These are phyloP conservation scores for Xylaria sp. DNA, from an alignment of 2,329 filamentous ascomycete species.

Conservation along the genomic window DNA sequence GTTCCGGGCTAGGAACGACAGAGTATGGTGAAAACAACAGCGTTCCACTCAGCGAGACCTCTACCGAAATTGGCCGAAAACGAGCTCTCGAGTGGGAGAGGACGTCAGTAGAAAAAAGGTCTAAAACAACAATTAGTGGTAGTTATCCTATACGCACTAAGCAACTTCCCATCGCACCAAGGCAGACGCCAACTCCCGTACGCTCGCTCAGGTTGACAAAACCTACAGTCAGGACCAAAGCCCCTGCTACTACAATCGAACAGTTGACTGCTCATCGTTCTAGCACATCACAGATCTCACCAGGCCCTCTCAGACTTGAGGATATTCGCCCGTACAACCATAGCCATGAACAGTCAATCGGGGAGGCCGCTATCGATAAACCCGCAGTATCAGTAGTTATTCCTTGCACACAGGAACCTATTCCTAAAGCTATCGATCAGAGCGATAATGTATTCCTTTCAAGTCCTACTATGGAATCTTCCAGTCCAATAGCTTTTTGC, in stretches of 20 bases:
- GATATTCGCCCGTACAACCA: not conserved
- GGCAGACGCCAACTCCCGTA: constrained; percentile 36
- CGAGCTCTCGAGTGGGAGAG: constrained; percentile 11
- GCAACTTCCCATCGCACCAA: constrained; percentile 26
- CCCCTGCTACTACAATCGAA: constrained; percentile 34
- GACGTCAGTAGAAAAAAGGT: constrained; percentile 19
- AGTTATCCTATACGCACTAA: constrained; percentile 23
- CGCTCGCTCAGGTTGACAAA: constrained; percentile 42
- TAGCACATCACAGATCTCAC: not conserved
- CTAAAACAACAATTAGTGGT: constrained; percentile 15
- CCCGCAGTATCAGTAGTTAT: not conserved
- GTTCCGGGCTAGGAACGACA: not conserved
- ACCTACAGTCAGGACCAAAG: constrained; percentile 16
- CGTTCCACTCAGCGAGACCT: not conserved
- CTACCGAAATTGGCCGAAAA: constrained; percentile 13
- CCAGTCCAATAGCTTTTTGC: not conserved
- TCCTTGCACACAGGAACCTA: not conserved
- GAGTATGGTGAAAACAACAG: not conserved
- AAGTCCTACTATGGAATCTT: not conserved
- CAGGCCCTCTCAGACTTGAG: not conserved
- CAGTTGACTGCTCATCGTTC: constrained; percentile 38
- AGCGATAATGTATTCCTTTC: not conserved
- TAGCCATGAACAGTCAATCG: not conserved
- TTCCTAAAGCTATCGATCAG: not conserved
- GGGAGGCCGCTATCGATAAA: not conserved